These are phyloP conservation scores for Cyclotella choctawhatcheeana DNA, from an alignment of 108 stramenopile genomes.

Conservation along the genomic window DNA sequence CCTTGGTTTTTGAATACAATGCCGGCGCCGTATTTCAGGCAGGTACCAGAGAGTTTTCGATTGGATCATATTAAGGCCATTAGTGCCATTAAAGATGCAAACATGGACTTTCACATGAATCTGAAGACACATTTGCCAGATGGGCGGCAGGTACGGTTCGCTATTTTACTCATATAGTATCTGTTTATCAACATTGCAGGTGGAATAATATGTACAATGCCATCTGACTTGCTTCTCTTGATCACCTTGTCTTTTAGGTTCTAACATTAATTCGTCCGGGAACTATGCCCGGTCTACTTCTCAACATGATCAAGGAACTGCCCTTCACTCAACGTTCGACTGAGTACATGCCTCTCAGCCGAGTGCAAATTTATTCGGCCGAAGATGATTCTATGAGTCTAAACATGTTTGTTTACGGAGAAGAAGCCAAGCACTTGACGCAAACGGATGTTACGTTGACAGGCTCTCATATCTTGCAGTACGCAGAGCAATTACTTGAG, in stretches of 20 bases:
- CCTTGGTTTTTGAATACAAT: constrained; percentile 97
- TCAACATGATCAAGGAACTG: constrained; percentile 82
- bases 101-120: constrained; percentile 81
- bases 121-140: constrained; percentile 75
- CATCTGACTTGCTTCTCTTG: constrained; percentile 8
- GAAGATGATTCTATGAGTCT: constrained; percentile 85
- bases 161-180: too few species aligned
- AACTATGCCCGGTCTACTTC: constrained; percentile 79
- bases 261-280: constrained; percentile 89
- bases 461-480: constrained; percentile 65
- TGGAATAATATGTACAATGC: too few species aligned
- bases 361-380: constrained; percentile 90
- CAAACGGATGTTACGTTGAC: constrained; percentile 50
- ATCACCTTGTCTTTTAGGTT: constrained; percentile 23
- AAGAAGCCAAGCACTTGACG: constrained; percentile 32
- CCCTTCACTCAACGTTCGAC: constrained; percentile 55
- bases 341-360: constrained; percentile 65
- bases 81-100: constrained; percentile 82
- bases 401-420: constrained; percentile 92
- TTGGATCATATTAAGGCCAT: constrained; percentile 97
- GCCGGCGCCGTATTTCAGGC: constrained; percentile 92
- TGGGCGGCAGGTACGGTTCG: constrained; percentile 52
- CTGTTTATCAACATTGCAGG: too few species aligned
- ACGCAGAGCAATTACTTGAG: constrained; percentile 66
- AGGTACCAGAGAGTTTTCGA: constrained; percentile 90